Percentiles rank a stretch among this genome's conserved stretches.
phyloP scores from a whole-genome alignment of 345 rosid genomes.

The Capsella bursapastoris region DNA sequence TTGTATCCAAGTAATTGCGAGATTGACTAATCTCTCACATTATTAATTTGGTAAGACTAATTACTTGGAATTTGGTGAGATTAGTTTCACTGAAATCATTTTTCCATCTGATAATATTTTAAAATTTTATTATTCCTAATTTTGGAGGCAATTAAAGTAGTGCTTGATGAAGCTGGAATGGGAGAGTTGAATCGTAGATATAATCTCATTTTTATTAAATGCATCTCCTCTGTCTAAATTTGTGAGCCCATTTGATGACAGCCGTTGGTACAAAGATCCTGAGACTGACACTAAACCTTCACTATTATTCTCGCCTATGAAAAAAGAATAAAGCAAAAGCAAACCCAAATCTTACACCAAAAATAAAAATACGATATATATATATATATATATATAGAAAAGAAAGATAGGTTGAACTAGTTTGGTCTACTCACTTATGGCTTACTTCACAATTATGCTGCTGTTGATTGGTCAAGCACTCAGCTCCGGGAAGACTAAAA shows the following conservation, averaged over 20 bases:
- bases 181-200: slow-evolving; percentile 16
- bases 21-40: slow-evolving; percentile 37
- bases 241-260: slow-evolving; percentile 43
- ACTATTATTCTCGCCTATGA: slow-evolving; percentile 35
- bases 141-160: slow-evolving; percentile 34
- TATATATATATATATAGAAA: not conserved
- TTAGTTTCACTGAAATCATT: slow-evolving; percentile 26
- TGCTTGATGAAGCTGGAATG: slow-evolving; percentile 21
- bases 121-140: slow-evolving; percentile 3
- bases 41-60: slow-evolving; percentile 36
- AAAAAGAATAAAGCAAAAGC: slow-evolving; percentile 41
- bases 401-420: slow-evolving; percentile 13
- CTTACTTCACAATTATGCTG: slow-evolving; percentile 39
- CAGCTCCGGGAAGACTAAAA: slow-evolving; percentile 12
- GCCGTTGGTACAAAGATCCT: slow-evolving; percentile 42
- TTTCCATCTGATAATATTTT: not conserved
- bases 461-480: slow-evolving; percentile 42
- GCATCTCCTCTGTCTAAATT: slow-evolving; percentile 29
- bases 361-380: slow-evolving; percentile 8
- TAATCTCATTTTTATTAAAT: slow-evolving; percentile 28
- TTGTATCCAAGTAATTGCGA: slow-evolving; percentile 39
- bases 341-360: slow-evolving; percentile 32
- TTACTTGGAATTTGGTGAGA: slow-evolving; percentile 36
- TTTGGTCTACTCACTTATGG: slow-evolving; percentile 39
- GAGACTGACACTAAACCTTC: slow-evolving; percentile 40